Evolutionary conservation across 2,329 filamentous ascomycete species (phyloP), one percentile per base, ranked within the genome.

Genomic region (Pseudocercospora fuligena): DNA sequence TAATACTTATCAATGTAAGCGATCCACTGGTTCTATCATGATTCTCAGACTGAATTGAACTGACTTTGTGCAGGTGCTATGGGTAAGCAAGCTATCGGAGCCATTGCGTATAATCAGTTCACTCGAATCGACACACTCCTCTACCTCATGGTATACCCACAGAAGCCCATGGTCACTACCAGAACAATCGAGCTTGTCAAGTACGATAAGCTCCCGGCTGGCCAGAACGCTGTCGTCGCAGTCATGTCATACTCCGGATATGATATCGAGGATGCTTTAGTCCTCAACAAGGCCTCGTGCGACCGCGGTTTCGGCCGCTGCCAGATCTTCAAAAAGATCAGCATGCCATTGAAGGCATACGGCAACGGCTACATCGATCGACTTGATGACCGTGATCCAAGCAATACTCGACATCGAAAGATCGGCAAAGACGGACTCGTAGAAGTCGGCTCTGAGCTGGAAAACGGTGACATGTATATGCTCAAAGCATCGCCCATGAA

Each of bases 191-290:
- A 99, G 80, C 86, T 99, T 25, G 92, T 97, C 72, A 93, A 97
- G 73, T 99, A 98, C 77, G 95, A 99, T 80, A 97, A 97, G 78
- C 89, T 99, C 14, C 95, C 95, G 0, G 95, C 95, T 5, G 95
- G 95, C 0, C 95, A 99, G 77, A 98, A 97, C 69, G 96, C 95
- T 4, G 97, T 92, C 0, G 95, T 99, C 27, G 95, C 97, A 5
- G 95, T 99, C 81, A 99, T 99, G 95, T 98, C 94, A 58, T 99
- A 95, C 81, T 98, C 94, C 11, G 95, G 95, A 25, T 99, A 99
- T 81, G 95, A 99, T 88, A 99, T 99, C 73, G 95, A 99, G 84
- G 95, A 99, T 84, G 95, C 95, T 9, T 85, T 99, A 19, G 94
- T 99, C 1, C 80, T 99, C 68, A 99, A 99, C 83, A 98, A 97